phyloP scores from a whole-genome alignment of 805 yeast species.

The Wickerhamomyces mucosus region DNA sequence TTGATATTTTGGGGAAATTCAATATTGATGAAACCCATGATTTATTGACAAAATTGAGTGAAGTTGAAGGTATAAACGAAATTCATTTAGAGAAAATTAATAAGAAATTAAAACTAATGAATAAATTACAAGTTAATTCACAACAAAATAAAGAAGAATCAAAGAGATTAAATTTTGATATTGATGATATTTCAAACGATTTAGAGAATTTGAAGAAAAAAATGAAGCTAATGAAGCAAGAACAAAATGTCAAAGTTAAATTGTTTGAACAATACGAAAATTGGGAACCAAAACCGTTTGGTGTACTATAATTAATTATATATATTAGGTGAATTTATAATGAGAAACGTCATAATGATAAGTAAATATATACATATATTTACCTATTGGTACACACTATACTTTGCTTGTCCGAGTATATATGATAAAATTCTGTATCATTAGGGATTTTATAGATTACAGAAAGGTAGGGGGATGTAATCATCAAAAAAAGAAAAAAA shows the following conservation, averaged over 20 bases:
- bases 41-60: slow-evolving; percentile 5
- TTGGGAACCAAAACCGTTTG: slow-evolving; percentile 53
- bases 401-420: no score
- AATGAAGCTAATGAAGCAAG: slow-evolving; percentile 6
- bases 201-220: slow-evolving; percentile 21
- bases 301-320: slow-evolving; percentile 27
- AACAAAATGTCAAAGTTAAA: slow-evolving; percentile 4
- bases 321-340: no score
- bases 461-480: not conserved
- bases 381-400: not conserved
- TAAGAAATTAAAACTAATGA: not conserved
- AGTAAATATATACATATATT: not conserved
- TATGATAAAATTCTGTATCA: no score
- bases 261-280: slow-evolving; percentile 14
- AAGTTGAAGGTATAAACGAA: slow-evolving; percentile 2
- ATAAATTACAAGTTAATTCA: not conserved
- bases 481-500: slow-evolving; percentile 4
- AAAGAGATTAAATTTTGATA: slow-evolving; percentile 2
- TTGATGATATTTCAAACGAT: slow-evolving; percentile 21
- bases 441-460: no score
- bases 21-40: slow-evolving; percentile 4
- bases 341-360: not conserved
- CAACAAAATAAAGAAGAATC: not conserved
- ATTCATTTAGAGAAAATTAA: not conserved
- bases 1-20: slow-evolving; percentile 12